phyloP scores from a whole-genome alignment of 2,329 filamentous ascomycete genomes.

The Stylonectria norvegica region DNA sequence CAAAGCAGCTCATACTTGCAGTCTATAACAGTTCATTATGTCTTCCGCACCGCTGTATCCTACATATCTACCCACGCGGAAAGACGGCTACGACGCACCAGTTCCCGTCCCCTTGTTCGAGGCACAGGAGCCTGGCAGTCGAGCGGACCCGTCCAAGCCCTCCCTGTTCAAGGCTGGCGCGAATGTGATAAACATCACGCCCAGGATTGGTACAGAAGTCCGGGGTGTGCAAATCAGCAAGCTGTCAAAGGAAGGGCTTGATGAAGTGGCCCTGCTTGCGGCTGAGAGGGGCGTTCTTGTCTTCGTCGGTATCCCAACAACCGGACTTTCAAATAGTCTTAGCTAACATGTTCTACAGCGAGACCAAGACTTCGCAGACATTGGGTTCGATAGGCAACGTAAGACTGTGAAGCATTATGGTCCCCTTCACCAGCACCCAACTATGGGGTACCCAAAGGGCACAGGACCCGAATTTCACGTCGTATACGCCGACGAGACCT shows the following conservation, averaged over 20 bases:
- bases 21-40: slow-evolving; percentile 17
- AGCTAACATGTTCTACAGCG: slow-evolving; percentile 15
- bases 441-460: slow-evolving; percentile 30
- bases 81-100: slow-evolving; percentile 28
- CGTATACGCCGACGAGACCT: slow-evolving; percentile 31
- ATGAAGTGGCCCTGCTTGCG: slow-evolving; percentile 30
- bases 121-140: slow-evolving; percentile 28
- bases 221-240: slow-evolving; percentile 28
- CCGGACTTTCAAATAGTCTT: no score
- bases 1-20: no score
- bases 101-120: slow-evolving; percentile 27
- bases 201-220: slow-evolving; percentile 29
- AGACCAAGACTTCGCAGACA: slow-evolving; percentile 32
- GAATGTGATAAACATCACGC: slow-evolving; percentile 24
- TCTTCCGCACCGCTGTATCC: slow-evolving; percentile 30
- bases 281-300: slow-evolving; percentile 31
- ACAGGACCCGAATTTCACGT: slow-evolving; percentile 33
- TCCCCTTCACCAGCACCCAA: slow-evolving; percentile 30
- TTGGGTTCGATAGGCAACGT: slow-evolving; percentile 29
- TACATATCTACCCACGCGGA: slow-evolving; percentile 31
- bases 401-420: slow-evolving; percentile 31
- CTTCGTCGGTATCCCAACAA: slow-evolving; percentile 26
- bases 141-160: slow-evolving; percentile 27
- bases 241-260: slow-evolving; percentile 22
- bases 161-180: slow-evolving; percentile 18